Base-by-base conservation (phyloP, 176 grass and related monocot genomes). In the Oropetium thomaeum region DNA sequence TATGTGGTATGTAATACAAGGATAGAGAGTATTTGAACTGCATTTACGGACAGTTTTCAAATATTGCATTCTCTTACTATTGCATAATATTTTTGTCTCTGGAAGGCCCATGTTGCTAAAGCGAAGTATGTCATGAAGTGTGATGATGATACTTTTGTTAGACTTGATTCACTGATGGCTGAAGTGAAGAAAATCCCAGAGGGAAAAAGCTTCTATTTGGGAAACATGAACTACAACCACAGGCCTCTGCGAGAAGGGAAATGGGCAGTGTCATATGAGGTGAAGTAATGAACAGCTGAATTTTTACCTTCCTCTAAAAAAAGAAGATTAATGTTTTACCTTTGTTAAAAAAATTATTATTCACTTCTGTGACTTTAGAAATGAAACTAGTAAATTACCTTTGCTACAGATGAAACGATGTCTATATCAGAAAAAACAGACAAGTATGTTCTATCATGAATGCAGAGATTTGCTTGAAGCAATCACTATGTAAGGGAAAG, bases 151-250 rank as follows among this genome's bases (percentile, higher is more conserved):
- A 93, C 91, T 2, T 93, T 93, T 53, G 38, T 90, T 71, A 77
- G 87, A 65, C 34, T 88, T 64, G 82, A 90, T 83, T 79, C 91
- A 15, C 78, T 93, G 15, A 62, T 90, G 78, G 44, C 70, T 55
- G 84, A 85, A 76, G 54, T 90, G 22, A 83, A 69, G 44, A 93
- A 87, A 85, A 82, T 93, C 10, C 45, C 65, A 64, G 80, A 81
- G 26, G 81, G 52, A 57, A 90, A 69, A 87, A 93, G 82, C 82
- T 67, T 93, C 20, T 93, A 93, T 70, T 13, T 90, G 53, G 91
- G 91, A 16, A 90, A 93, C 75, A 88, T 93, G 54, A 93, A 93
- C 61, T 90, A 90, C 65, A 51, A 88, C 79, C 91, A 93, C 82
- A 80, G 77, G 59, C 91, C 91, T 43, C 72, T 90, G 11, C 65